Base-by-base conservation (phyloP, 306 rosid genomes). In the Bauhinia variegata region DNA sequence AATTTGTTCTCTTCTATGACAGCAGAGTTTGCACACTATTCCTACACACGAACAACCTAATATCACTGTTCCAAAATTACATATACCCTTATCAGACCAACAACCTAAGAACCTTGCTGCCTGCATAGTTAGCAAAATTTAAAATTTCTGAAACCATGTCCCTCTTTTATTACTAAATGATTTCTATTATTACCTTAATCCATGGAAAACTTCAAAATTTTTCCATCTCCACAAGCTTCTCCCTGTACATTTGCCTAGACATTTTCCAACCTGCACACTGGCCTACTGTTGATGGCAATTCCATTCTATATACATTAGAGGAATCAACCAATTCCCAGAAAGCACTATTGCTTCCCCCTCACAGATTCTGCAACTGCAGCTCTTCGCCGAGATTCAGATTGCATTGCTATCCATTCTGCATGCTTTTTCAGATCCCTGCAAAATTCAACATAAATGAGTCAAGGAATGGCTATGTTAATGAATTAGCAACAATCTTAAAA, bases 351-450 rank as follows among this genome's bases (percentile, higher is more conserved):
- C 44, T 31, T 4, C 48, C 54, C 19, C 36, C 67, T 18, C 28
- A n/a, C 43, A 11, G 36, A 54, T 33, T 39, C 67, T 23, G 15
- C 32, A 32, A 48, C 38, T 6, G 53, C 65, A 62, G 51, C 79
- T 71, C 73, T 60, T 17, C 52, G 54, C 13, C 36, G 30, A 14
- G 54, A 23, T 41, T 74, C 46, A 42, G 68, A 53, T 60, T 65
- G 75, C 16, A 43, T 28, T 46, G 61, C 61, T 31, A 15, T 16
- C 60, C 13, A n/a, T 65, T 72, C 62, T 42, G 57, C 72, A 61
- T 17, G 63, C 30, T 48, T 77, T 71, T 71, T 73, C 71, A 83
- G 8, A 42, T 75, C 73, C 73, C 86, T 80, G 65, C 46, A 73
- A 70, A 65, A 17, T 69, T n/a, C n/a, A 6, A 57, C 67, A 67